phyloP scores from a whole-genome alignment of 768 basidiomycete genomes.

The Hortiboletus flavorubellus region DNA sequence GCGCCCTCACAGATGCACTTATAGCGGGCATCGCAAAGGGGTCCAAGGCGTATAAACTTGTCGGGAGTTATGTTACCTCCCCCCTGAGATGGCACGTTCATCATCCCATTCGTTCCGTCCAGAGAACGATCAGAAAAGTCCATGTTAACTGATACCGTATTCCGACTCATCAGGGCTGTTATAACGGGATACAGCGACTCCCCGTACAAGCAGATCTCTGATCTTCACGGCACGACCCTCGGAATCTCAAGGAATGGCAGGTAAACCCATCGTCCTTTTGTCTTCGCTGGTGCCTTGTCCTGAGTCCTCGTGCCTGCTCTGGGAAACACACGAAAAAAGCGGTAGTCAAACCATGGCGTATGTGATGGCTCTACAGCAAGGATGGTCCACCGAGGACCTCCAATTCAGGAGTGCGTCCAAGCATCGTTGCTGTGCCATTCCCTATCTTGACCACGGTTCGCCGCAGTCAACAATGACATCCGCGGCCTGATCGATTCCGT shows the following conservation, averaged over 20 bases:
- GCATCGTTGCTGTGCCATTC: neutral
- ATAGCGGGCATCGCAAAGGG: conserved; percentile 94
- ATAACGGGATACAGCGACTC: conserved; percentile 73
- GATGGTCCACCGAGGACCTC: conserved; percentile 65
- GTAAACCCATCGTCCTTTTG: conserved; percentile 29
- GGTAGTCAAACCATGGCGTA: conserved; percentile 95
- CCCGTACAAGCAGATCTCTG: conserved; percentile 62
- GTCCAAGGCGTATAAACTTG: conserved; percentile 81
- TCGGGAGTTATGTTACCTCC: conserved; percentile 88
- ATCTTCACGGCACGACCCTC: conserved; percentile 76
- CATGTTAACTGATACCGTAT: neutral
- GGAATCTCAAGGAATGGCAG: conserved; percentile 91
- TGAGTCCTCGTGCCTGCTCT: neutral
- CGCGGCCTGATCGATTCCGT: conserved; percentile 80
- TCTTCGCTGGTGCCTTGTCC: neutral
- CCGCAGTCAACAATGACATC: conserved; percentile 75
- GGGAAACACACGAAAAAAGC: conserved; percentile 32
- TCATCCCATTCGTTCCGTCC: neutral
- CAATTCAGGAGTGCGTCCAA: conserved; percentile 62
- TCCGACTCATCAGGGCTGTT: conserved; percentile 66
- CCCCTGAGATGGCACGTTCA: conserved; percentile 75
- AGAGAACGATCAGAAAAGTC: too few relatives aligned
- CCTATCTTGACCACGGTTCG: too few relatives aligned
- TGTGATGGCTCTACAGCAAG: conserved; percentile 87
- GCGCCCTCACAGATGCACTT: conserved; percentile 86